These are phyloP conservation scores for Plantago elongata DNA, from an alignment of 257 asterid species.

Conservation along the genomic window DNA sequence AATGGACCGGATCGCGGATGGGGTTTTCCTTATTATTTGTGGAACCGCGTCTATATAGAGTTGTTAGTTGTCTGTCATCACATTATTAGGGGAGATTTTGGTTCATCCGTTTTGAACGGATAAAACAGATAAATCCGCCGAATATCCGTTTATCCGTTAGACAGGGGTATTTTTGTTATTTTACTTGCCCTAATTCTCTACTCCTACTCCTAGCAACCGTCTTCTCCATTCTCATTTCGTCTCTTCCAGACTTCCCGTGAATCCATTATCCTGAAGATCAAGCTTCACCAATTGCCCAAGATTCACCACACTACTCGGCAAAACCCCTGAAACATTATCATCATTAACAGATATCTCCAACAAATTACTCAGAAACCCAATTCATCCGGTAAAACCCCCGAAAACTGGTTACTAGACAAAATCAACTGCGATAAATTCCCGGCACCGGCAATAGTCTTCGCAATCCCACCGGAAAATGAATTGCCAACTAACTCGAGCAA, in stretches of 20 bases:
- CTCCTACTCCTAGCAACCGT: no score
- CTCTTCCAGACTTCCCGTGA: slow-evolving; percentile 69
- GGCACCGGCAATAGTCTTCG: slow-evolving; percentile 69
- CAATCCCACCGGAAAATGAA: slow-evolving; percentile 68
- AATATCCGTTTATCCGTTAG: no score
- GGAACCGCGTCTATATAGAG: no score
- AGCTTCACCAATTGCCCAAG: slow-evolving; percentile 78
- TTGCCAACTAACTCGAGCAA: slow-evolving; percentile 72
- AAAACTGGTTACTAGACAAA: slow-evolving; percentile 64
- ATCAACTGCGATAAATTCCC: slow-evolving; percentile 70
- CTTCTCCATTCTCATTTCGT: no score
- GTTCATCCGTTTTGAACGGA: no score
- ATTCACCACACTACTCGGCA: slow-evolving; percentile 69
- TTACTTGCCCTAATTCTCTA: no score
- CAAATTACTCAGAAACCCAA: slow-evolving; percentile 62
- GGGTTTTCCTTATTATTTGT: no score
- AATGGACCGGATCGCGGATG: no score
- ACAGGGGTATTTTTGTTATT: no score
- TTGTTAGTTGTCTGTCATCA: no score
- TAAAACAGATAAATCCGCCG: no score
- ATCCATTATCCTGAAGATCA: slow-evolving; percentile 67
- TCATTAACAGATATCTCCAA: slow-evolving; percentile 59
- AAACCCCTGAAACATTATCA: slow-evolving; percentile 58
- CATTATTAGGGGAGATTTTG: no score
- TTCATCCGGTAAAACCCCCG: slow-evolving; percentile 81